Percentiles rank a stretch among this genome's conserved stretches.
These are phyloP conservation scores for Populus pruinosa DNA, from an alignment of 345 rosid species.

Conservation along the genomic window DNA sequence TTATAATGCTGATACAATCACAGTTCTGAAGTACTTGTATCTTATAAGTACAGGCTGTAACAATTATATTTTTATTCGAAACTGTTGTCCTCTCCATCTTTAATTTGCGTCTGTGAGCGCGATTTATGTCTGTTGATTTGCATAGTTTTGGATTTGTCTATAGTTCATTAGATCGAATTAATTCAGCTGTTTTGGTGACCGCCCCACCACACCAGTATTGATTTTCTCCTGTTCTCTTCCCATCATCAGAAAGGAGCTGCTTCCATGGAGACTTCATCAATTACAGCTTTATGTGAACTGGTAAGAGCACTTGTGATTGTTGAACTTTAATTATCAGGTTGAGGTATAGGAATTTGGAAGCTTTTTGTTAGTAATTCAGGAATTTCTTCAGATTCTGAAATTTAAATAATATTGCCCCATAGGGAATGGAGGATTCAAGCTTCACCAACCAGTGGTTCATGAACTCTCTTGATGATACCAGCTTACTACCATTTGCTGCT, in stretches of 20 bases:
- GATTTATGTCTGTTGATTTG: neutral
- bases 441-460: slow-evolving; percentile 48
- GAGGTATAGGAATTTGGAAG: neutral
- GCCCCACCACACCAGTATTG: neutral
- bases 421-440: slow-evolving; percentile 52
- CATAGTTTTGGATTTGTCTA: neutral
- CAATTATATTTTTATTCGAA: neutral
- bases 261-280: slow-evolving; percentile 50
- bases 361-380: neutral
- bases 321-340: neutral
- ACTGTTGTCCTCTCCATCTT: neutral
- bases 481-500: slow-evolving; percentile 34
- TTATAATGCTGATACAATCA: neutral
- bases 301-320: slow-evolving; percentile 22
- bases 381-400: too few relatives aligned
- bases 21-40: neutral
- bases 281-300: slow-evolving; percentile 34
- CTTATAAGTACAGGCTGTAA: neutral
- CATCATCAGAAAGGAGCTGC: slow-evolving; percentile 19
- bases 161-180: neutral
- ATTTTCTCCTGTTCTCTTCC: neutral
- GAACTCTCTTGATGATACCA: slow-evolving; percentile 42
- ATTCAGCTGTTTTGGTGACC: neutral
- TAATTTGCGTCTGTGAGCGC: neutral
- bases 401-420: neutral